Base-by-base conservation (phyloP, 768 basidiomycete genomes). In the Amyloporia xantha region DNA sequence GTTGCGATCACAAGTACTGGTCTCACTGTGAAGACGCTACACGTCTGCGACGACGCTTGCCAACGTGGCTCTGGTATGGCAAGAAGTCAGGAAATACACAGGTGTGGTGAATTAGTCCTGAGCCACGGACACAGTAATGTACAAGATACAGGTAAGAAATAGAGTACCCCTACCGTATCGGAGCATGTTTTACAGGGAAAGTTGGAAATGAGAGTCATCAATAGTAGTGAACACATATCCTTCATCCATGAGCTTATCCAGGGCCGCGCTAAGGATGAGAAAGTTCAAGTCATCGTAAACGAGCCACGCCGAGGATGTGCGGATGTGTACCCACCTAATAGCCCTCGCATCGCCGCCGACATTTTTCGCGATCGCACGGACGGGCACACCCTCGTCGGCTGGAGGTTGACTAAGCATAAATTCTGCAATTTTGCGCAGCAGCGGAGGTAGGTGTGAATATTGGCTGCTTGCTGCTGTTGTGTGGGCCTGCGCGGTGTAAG, bases 141-240 rank as follows among this genome's bases (percentile, higher is more conserved):
- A n/a, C n/a, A n/a, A n/a, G n/a, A n/a, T n/a, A n/a, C n/a, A n/a
- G n/a, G n/a, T n/a, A n/a, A n/a, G n/a, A n/a, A n/a, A n/a, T n/a
- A n/a, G n/a, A n/a, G n/a, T n/a, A n/a, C n/a, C n/a, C n/a, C n/a
- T n/a, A n/a, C n/a, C n/a, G n/a, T n/a, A n/a, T n/a, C n/a, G n/a
- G n/a, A n/a, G n/a, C n/a, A n/a, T n/a, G n/a, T n/a, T 17, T 49
- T 27, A 68, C 23, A 54, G 44, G 7, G 79, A 78, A 39, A 86
- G 61, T 28, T 74, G 68, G 64, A 81, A 86, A 58, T 90, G 88
- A n/a, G 77, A 84, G 53, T 92, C 90, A 58, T 92, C 85, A 35
- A 82, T 77, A 0, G 89, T 90, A 47, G 79, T 84, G 65, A 78
- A 97, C 48, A 94, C 73, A 54, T 77, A 67, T 0, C 93, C 93